Conservation (phyloP, 345 rosid species). For the Reutealis trisperma region DNA sequence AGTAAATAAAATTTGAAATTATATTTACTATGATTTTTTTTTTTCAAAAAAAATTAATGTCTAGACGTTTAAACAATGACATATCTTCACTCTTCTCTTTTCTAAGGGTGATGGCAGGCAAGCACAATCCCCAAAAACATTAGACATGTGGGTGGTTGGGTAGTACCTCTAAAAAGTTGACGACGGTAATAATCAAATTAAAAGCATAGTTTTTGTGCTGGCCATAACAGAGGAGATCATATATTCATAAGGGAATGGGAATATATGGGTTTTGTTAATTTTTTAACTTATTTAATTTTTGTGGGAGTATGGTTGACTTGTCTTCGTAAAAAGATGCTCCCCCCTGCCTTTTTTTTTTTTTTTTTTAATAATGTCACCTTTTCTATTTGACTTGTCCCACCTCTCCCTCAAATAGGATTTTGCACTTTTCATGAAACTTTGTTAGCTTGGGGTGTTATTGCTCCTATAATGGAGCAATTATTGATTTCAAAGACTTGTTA, state of each 20-base stretch:
- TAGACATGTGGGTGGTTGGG: background rate
- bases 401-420: background rate
- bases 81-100: background rate
- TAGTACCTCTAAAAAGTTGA: background rate
- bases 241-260: too few relatives aligned
- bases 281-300: background rate
- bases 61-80: too few relatives aligned
- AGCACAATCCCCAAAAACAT: slow-evolving; percentile 12
- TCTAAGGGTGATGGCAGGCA: background rate
- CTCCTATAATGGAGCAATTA: background rate
- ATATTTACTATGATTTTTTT: too few relatives aligned
- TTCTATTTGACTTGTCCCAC: slow-evolving; percentile 15
- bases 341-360: background rate
- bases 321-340: slow-evolving; percentile 7
- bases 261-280: background rate
- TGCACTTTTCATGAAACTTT: slow-evolving; percentile 11
- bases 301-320: slow-evolving; percentile 16
- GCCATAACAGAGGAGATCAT: too few relatives aligned
- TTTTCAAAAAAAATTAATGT: too few relatives aligned
- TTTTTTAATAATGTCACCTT: background rate
- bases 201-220: too few relatives aligned
- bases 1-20: too few relatives aligned
- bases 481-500: background rate
- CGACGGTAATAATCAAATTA: too few relatives aligned
- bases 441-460: background rate